Percentiles rank a stretch among this genome's conserved stretches.
phyloP scores from a whole-genome alignment of 2,329 filamentous ascomycete genomes.

The Aspergillus glaucus region DNA sequence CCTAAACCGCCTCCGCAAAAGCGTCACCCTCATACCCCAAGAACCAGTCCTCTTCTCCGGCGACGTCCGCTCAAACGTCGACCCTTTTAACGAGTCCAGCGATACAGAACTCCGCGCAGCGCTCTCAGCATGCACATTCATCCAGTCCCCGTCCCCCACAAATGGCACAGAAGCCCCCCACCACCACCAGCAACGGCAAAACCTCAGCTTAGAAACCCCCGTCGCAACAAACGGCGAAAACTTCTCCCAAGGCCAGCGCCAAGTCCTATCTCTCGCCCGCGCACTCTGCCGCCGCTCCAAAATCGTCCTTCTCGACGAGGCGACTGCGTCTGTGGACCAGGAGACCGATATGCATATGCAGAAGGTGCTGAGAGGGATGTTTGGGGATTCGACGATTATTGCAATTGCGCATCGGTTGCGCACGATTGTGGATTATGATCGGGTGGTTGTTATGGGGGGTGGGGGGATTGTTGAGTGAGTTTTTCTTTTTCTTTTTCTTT shows the following conservation, averaged over 20 bases:
- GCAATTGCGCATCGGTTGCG: conserved; percentile 61
- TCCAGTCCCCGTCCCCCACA: conserved; percentile 22
- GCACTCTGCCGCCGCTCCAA: conserved; percentile 56
- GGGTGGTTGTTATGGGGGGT: conserved; percentile 51
- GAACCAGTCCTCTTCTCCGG: conserved; percentile 56
- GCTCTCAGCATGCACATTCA: conserved; percentile 26
- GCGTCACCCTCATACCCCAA: conserved; percentile 54
- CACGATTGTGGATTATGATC: conserved; percentile 58
- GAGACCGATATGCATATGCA: conserved; percentile 55
- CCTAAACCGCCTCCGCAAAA: conserved; percentile 47
- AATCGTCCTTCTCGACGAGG: conserved; percentile 56
- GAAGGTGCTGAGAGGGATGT: conserved; percentile 48
- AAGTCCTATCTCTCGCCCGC: conserved; percentile 55
- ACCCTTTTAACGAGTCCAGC: conserved; percentile 50
- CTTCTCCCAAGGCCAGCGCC: conserved; percentile 52
- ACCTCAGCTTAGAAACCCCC: conserved; percentile 42
- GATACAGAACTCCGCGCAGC: conserved; percentile 39
- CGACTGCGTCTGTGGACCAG: conserved; percentile 58
- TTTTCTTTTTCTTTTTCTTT: not conserved
- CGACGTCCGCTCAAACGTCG: conserved; percentile 53
- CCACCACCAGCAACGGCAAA: conserved; percentile 1
- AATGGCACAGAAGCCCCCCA: conserved; percentile 10
- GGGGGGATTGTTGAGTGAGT: conserved; percentile 49
- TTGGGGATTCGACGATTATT: conserved; percentile 53
- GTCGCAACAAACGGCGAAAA: conserved; percentile 50